Evolutionary conservation across 345 rosid species (phyloP), one percentile per base, ranked within the genome.

Genomic region (Iberis pinnata): DNA sequence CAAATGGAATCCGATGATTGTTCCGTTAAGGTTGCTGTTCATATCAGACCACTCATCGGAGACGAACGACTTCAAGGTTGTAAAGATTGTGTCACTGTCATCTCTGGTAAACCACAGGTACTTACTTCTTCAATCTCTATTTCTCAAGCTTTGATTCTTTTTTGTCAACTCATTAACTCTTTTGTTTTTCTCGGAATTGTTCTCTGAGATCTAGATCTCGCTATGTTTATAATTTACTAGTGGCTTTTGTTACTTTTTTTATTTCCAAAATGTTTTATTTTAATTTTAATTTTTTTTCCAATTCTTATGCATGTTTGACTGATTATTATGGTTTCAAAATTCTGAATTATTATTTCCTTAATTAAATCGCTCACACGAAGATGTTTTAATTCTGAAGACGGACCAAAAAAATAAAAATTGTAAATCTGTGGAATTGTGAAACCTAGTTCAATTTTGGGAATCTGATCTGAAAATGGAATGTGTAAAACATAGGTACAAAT

Each of bases 11-110:
- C 80, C 41, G 95, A 86, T 76, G 87, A 86, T 65, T 93, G 99
- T 29, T 93, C 90, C 43, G 97, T 93, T 17, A 93, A 88, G 63
- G 99, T 93, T 51, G 90, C 99, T 9, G 95, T 93, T 43, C 99
- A 93, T 45, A 63, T 93, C n/a, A 76, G 99, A 62, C 99, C 99
- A 11, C 88, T 93, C 50, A 85, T 93, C 66, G 89, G 81, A 18
- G 99, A 93, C 36, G 99, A 93, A 71, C 71, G 72, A 49, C 75
- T 85, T 46, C 94, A 85, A 64, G 99, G 99, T 1, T 93, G 97
- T 74, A 72, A 85, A 69, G 99, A 93, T 67, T 93, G 99, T 43
- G 95, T 93, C 75, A 70, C 87, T 61, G 87, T 88, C 43, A 73
- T 80, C 20, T 24, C 84, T 5, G 97, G 94, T 56, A 88, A 93